These are phyloP conservation scores for Neofusicoccum parvum DNA, from an alignment of 2,329 filamentous ascomycete genomes.

Conservation along the genomic window DNA sequence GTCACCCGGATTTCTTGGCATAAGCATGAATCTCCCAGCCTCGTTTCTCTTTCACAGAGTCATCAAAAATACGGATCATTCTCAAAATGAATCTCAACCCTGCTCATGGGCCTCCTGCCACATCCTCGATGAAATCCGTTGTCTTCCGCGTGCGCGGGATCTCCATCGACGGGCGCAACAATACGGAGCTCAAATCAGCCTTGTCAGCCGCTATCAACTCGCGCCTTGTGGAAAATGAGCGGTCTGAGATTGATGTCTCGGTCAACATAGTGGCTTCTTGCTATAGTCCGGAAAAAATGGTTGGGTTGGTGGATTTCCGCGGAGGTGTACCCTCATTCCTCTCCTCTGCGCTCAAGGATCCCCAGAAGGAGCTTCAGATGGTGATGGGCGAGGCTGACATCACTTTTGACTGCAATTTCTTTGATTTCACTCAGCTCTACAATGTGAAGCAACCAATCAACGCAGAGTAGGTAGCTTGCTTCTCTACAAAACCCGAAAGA, in stretches of 20 bases:
- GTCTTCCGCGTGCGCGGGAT: not conserved
- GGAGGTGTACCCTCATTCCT: not conserved
- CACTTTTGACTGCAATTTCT: constrained; percentile 28
- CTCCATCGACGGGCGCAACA: not conserved
- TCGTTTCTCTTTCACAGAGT: no score
- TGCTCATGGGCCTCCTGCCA: no score
- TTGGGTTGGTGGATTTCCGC: not conserved
- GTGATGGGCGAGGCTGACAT: constrained; percentile 25
- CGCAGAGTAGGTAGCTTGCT: not conserved
- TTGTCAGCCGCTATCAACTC: not conserved
- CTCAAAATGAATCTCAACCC: no score
- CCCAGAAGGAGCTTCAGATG: constrained; percentile 19
- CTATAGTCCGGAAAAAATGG: not conserved
- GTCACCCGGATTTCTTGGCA: no score
- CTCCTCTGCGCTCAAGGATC: not conserved
- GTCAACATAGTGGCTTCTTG: not conserved
- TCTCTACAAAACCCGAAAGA: no score
- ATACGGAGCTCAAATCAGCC: not conserved
- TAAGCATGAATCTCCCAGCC: no score
- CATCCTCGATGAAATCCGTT: not conserved
- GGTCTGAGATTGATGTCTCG: not conserved
- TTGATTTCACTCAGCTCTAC: constrained; percentile 31
- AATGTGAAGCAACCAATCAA: not conserved
- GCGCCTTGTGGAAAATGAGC: not conserved
- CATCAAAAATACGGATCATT: no score